Evolutionary conservation across 345 rosid genomes (phyloP).

Genomic region (Microthlaspi erraticum): DNA sequence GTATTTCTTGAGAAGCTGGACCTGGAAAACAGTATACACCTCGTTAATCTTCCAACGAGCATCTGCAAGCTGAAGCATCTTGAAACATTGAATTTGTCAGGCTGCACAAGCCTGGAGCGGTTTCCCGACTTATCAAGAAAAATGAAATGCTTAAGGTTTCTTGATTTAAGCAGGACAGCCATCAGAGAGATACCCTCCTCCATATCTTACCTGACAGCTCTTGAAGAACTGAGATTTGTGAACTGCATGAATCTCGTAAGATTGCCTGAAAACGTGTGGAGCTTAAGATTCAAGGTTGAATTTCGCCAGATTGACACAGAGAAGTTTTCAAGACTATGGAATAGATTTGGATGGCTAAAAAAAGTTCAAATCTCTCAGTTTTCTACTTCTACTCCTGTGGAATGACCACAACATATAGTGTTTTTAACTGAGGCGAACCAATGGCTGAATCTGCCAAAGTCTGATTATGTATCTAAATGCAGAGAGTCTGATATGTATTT

Average conservation of each 20-base stretch:
- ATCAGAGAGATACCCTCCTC: constrained; percentile 28
- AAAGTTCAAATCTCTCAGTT: constrained; percentile 24
- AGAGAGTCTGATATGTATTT: background rate
- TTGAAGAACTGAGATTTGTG: constrained; percentile 31
- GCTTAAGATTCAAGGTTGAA: constrained; percentile 33
- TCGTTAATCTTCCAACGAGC: constrained; percentile 23
- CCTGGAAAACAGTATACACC: constrained; percentile 27
- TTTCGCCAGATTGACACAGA: constrained; percentile 36
- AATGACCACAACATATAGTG: background rate
- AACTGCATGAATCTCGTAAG: constrained; percentile 22
- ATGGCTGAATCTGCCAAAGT: background rate
- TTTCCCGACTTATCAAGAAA: constrained; percentile 32
- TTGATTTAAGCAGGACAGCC: constrained; percentile 34
- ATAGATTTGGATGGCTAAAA: constrained; percentile 35
- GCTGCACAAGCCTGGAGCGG: constrained; percentile 30
- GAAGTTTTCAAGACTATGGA: constrained; percentile 39
- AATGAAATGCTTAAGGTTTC: constrained; percentile 37
- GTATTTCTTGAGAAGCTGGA: constrained; percentile 35
- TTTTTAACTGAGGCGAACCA: background rate
- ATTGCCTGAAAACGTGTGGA: constrained; percentile 36
- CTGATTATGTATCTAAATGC: constrained; percentile 1
- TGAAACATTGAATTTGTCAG: constrained; percentile 38
- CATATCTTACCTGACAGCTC: constrained; percentile 31
- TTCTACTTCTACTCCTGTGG: background rate
- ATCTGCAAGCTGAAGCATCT: constrained; percentile 45